A percentile compares a stretch with the other conserved stretches of the same genome.
phyloP scores from a whole-genome alignment of 2,329 filamentous ascomycete species.

The Aspergillus costaricaensis region DNA sequence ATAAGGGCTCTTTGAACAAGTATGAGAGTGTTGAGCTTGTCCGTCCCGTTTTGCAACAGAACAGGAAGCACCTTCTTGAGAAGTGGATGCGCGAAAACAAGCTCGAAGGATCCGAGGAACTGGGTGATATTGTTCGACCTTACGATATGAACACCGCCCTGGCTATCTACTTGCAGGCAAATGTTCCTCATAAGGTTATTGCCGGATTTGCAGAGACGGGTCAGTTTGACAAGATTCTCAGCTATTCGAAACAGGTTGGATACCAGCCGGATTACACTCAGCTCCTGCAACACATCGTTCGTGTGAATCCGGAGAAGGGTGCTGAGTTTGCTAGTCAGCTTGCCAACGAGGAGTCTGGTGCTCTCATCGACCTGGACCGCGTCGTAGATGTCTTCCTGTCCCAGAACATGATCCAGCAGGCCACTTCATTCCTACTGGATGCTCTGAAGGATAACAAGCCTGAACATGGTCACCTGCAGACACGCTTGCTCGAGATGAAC shows the following conservation, averaged over 20 bases:
- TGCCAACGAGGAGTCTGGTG: constrained; percentile 83
- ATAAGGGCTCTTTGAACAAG: constrained; percentile 90
- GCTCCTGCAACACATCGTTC: constrained; percentile 87
- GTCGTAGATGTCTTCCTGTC: constrained; percentile 98
- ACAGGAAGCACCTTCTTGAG: constrained; percentile 91
- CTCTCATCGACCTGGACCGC: constrained; percentile 87
- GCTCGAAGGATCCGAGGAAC: constrained; percentile 91
- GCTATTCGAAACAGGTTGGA: constrained; percentile 79
- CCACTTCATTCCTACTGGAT: constrained; percentile 96
- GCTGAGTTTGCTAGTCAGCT: constrained; percentile 92
- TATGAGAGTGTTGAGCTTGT: constrained; percentile 94
- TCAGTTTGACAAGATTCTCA: constrained; percentile 94
- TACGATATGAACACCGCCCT: constrained; percentile 89
- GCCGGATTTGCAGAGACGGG: constrained; percentile 93
- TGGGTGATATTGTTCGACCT: constrained; percentile 88
- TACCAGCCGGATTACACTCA: constrained; percentile 96
- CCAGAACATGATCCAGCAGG: constrained; percentile 96
- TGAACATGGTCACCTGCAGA: constrained; percentile 91
- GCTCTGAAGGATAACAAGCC: constrained; percentile 92
- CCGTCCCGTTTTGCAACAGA: constrained; percentile 87
- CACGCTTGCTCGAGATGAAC: constrained; percentile 96
- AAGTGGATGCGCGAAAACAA: constrained; percentile 98
- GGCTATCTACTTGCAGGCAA: constrained; percentile 85
- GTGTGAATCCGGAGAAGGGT: constrained; percentile 88
- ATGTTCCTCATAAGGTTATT: constrained; percentile 89